Percentiles rank a stretch among this genome's conserved stretches.
Conservation (phyloP, 2,329 filamentous ascomycete species). For the Aureobasidium sp. region DNA sequence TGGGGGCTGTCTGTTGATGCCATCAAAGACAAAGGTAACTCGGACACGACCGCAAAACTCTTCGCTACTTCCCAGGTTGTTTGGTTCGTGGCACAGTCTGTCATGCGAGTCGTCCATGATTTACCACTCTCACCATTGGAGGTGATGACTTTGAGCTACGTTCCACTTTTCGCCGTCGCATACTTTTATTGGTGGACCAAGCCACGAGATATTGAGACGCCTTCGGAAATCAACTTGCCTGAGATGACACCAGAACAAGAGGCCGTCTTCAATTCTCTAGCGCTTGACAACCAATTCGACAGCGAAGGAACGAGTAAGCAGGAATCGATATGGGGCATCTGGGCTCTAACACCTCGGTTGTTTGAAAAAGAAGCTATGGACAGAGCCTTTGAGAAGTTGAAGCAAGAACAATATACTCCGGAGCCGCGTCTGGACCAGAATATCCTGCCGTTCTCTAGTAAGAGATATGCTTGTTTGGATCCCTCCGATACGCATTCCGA, state of each 20-base stretch:
- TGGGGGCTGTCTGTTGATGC: constrained; percentile 24
- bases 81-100: constrained; percentile 28
- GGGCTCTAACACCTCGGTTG: constrained; percentile 26
- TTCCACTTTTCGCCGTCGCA: constrained; percentile 29
- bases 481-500: neutral
- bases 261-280: constrained; percentile 22
- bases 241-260: constrained; percentile 21
- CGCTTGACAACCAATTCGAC: constrained; percentile 25
- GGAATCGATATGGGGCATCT: constrained; percentile 22
- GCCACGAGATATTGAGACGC: constrained; percentile 30
- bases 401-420: constrained; percentile 6
- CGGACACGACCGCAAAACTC: constrained; percentile 27
- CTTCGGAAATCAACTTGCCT: constrained; percentile 25
- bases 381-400: neutral
- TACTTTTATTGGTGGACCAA: constrained; percentile 33
- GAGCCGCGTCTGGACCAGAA: neutral
- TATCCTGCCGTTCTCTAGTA: neutral
- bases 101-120: constrained; percentile 25
- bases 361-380: constrained; percentile 25
- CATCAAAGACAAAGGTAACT: constrained; percentile 28
- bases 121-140: constrained; percentile 30
- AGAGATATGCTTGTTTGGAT: neutral
- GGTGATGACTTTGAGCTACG: constrained; percentile 30
- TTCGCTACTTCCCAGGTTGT: constrained; percentile 25
- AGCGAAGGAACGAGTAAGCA: constrained; percentile 21